Conservation (phyloP, 192 early-diverging fungal species). For the Glomus cerebriforme region DNA sequence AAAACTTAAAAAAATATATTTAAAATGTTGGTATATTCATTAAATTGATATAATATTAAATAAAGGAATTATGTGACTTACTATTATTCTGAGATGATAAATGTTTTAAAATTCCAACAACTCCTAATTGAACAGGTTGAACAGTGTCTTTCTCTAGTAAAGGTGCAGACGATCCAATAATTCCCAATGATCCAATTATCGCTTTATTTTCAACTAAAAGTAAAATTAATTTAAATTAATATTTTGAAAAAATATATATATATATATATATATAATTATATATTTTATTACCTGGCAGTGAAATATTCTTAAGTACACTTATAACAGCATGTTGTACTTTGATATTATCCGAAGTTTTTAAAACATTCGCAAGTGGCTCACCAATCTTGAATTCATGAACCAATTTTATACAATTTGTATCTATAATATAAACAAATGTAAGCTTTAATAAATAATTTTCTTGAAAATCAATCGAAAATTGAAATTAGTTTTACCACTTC, state of each 20-base stretch:
- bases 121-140: constrained; percentile 53
- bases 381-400: constrained; percentile 58
- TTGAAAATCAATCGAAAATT: not conserved
- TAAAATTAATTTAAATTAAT: not conserved
- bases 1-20: constrained; percentile 10
- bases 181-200: constrained; percentile 49
- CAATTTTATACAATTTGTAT: constrained; percentile 63
- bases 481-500: constrained; percentile 43
- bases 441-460: not conserved
- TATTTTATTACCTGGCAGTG: constrained; percentile 51
- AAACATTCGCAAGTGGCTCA: constrained; percentile 55
- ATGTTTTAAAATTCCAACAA: constrained; percentile 58
- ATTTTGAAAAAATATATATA: too few relatives aligned
- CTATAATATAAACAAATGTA: constrained; percentile 34
- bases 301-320: constrained; percentile 69
- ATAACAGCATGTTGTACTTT: constrained; percentile 60
- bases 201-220: constrained; percentile 48
- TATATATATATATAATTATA: not conserved
- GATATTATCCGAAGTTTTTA: constrained; percentile 47
- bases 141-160: constrained; percentile 55
- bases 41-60: not conserved
- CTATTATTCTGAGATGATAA: constrained; percentile 45
- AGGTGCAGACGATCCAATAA: constrained; percentile 47
- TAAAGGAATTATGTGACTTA: constrained; percentile 29
- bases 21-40: not conserved